phyloP scores from a whole-genome alignment of 257 asterid species.

The Craterostigma plantagineum region DNA sequence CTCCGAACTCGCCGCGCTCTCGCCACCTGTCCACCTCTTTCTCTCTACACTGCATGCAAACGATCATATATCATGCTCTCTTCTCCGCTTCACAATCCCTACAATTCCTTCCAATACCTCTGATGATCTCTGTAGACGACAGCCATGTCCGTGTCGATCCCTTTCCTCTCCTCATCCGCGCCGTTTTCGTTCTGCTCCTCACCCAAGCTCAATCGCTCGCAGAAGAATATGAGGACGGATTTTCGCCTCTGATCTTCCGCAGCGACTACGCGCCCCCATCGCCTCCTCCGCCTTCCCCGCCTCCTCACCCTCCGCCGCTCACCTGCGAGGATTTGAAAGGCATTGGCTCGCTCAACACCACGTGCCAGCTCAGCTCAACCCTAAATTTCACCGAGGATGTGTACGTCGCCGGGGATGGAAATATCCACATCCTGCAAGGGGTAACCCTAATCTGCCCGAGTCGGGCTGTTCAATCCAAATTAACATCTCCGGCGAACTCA shows the following conservation, averaged over 20 bases:
- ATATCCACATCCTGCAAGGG: conserved; percentile 53
- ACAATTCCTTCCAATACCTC: too few relatives aligned
- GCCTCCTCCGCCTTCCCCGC: conserved; percentile 96
- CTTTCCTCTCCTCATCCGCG: too few relatives aligned
- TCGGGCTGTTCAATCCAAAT: conserved; percentile 65
- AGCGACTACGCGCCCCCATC: conserved; percentile 98
- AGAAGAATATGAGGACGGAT: too few relatives aligned
- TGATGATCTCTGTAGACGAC: too few relatives aligned
- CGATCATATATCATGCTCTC: too few relatives aligned
- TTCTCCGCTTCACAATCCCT: too few relatives aligned
- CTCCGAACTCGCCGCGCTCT: too few relatives aligned
- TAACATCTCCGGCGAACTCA: conserved; percentile 57
- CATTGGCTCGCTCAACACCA: conserved; percentile 72
- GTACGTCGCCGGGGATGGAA: conserved; percentile 79
- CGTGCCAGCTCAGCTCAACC: conserved; percentile 56
- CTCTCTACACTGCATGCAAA: too few relatives aligned
- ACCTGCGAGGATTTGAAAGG: conserved; percentile 91
- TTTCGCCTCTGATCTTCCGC: conserved; percentile 35
- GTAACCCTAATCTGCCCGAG: conserved; percentile 43
- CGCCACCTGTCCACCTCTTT: too few relatives aligned
- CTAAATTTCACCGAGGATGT: conserved; percentile 55
- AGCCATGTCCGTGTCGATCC: too few relatives aligned
- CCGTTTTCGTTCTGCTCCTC: too few relatives aligned
- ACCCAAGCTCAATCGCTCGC: too few relatives aligned
- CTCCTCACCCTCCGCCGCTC: conserved; percentile 83